Evolutionary conservation across 805 yeast species (phyloP), one percentile per base, ranked within the genome.

Genomic region (Priceomyces castillae): DNA sequence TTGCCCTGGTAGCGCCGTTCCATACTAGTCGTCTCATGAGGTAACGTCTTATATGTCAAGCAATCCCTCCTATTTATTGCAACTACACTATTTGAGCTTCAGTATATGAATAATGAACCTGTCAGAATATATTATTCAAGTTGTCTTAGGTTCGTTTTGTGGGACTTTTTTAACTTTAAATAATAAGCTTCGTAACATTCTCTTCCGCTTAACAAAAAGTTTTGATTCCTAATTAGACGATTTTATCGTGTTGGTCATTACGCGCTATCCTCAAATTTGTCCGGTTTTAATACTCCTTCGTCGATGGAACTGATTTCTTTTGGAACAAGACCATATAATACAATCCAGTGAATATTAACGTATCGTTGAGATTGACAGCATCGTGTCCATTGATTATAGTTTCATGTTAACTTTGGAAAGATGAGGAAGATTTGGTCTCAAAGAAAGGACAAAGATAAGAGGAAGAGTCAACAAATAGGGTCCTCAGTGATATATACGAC

Each of bases 391-490:
- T 4, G 15, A 5, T 28, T n/a, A 11, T 28, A 5, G 31, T 5
- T 12, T 10, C 10, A 10, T 28, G 31, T 6, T 28, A 28, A n/a
- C 31, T 28, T n/a, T 28, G 31, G 31, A 28, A 83, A 76, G 51
- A 58, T 59, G 64, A 58, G 62, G 49, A 59, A 59, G 51, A 59
- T 59, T 50, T 59, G 62, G 62, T 30, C 43, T 14, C 50, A 53
- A 48, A 53, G 61, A 51, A 59, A 49, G 48, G 64, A 58, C 39
- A 50, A 49, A 44, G 63, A 58, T 30, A 56, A 54, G 47, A 49
- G 63, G 22, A 51, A 53, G 45, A 47, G 50, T 42, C 40, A 40
- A 17, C 42, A 41, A 16, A 37, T 40, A 14, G 44, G 37, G 4
- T 31, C 22, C 25, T 26, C 44, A 25, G 17, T 39, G 16, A 12